A percentile compares a stretch with the other conserved stretches of the same genome.
Conservation (phyloP, 2,329 filamentous ascomycete genomes). For the Penicillium sp. region DNA sequence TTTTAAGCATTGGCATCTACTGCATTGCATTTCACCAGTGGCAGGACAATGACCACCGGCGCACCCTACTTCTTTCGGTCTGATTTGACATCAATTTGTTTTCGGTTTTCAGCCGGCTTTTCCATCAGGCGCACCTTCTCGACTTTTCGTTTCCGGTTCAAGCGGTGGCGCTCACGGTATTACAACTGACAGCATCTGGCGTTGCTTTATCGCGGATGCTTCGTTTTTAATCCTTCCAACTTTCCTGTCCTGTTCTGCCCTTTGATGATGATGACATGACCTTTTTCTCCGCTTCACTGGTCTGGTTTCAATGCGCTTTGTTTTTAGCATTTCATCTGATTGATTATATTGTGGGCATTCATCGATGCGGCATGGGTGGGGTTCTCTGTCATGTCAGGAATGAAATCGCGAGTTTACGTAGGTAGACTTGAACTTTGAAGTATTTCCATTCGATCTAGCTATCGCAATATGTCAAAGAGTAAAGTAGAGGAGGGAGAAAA, state of each 20-base stretch:
- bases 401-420: neutral
- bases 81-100: slow-evolving; percentile 1
- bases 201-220: slow-evolving; percentile 17
- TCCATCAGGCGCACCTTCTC: slow-evolving; percentile 9
- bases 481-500: no score
- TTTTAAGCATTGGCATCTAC: slow-evolving; percentile 21
- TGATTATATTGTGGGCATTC: neutral
- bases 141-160: slow-evolving; percentile 21
- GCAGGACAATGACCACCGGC: neutral
- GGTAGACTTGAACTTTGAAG: neutral
- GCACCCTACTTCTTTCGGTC: neutral
- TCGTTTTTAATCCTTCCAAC: slow-evolving; percentile 6
- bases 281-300: slow-evolving; percentile 8
- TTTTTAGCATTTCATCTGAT: slow-evolving; percentile 2
- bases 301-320: neutral
- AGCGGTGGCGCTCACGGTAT: slow-evolving; percentile 34
- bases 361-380: slow-evolving; percentile 2
- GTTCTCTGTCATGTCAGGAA: slow-evolving; percentile 2
- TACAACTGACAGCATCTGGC: slow-evolving; percentile 17
- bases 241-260: slow-evolving; percentile 9
- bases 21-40: neutral
- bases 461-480: no score
- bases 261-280: slow-evolving; percentile 30
- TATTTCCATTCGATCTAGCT: no score
- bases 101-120: slow-evolving; percentile 7